Evolutionary conservation across 2,329 filamentous ascomycete genomes (phyloP).

Genomic region (Capronia coronata): DNA sequence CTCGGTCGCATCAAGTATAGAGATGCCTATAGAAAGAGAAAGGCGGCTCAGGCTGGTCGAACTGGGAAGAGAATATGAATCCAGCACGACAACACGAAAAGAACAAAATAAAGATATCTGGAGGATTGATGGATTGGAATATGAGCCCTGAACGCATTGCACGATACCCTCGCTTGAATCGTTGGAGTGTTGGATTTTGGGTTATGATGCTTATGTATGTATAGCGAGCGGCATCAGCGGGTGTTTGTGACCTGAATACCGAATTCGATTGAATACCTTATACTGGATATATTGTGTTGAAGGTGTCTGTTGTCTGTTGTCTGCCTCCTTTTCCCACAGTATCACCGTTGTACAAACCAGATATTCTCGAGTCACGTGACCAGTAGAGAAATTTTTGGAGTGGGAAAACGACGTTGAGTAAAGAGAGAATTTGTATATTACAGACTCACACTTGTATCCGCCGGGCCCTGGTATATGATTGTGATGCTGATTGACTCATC

Average conservation of each 20-base stretch:
- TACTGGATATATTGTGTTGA: neutral
- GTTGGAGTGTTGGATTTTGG: neutral
- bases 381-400: neutral
- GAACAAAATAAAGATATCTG: slow-evolving; percentile 2
- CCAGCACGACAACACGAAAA: too few species aligned
- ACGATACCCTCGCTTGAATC: slow-evolving; percentile 18
- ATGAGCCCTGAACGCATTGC: neutral
- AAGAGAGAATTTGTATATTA: too few species aligned
- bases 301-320: too few species aligned
- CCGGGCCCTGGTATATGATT: too few species aligned
- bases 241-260: neutral
- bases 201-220: neutral
- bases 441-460: too few species aligned
- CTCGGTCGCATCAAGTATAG: slow-evolving; percentile 32
- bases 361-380: neutral
- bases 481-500: too few species aligned
- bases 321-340: too few species aligned
- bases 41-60: slow-evolving; percentile 18
- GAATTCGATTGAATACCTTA: neutral
- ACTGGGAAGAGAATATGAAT: slow-evolving; percentile 24
- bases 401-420: neutral
- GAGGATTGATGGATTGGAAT: neutral
- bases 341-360: too few species aligned
- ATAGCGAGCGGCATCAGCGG: slow-evolving; percentile 7
- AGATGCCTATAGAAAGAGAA: slow-evolving; percentile 31